Evolutionary conservation across 305 asterid species (phyloP).

Genomic region (Fraxinus dipetala): DNA sequence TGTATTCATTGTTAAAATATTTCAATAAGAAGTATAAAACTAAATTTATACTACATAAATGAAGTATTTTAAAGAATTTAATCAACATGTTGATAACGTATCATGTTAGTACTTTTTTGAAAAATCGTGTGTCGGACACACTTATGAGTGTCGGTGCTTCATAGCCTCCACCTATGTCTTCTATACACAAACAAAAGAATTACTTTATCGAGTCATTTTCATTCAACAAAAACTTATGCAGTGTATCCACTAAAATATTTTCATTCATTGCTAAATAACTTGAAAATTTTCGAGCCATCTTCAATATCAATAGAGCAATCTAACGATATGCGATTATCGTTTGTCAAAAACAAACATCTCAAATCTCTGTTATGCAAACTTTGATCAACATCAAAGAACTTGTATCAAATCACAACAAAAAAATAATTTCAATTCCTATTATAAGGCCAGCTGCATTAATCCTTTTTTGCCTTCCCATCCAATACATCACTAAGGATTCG

Average conservation of each 20-base stretch:
- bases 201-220: constrained; percentile 2
- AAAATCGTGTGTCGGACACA: too few species aligned
- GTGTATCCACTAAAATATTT: neutral
- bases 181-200: neutral
- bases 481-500: neutral
- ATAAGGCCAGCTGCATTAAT: neutral
- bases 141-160: too few species aligned
- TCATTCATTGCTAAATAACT: constrained; percentile 4
- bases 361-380: neutral
- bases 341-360: neutral
- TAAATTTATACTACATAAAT: too few species aligned
- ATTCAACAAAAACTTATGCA: neutral
- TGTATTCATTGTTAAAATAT: neutral
- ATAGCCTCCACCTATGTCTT: neutral
- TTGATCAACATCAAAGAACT: constrained; percentile 8
- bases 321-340: neutral
- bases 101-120: neutral
- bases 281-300: neutral
- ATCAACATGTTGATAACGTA: neutral
- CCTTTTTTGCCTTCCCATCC: neutral
- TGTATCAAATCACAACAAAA: constrained; percentile 5
- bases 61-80: neutral
- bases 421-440: constrained; percentile 1
- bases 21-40: neutral
- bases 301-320: neutral